A percentile compares a stretch with the other conserved stretches of the same genome.
Conservation (phyloP, 306 rosid genomes). For the Gastrolobium bilobum region DNA sequence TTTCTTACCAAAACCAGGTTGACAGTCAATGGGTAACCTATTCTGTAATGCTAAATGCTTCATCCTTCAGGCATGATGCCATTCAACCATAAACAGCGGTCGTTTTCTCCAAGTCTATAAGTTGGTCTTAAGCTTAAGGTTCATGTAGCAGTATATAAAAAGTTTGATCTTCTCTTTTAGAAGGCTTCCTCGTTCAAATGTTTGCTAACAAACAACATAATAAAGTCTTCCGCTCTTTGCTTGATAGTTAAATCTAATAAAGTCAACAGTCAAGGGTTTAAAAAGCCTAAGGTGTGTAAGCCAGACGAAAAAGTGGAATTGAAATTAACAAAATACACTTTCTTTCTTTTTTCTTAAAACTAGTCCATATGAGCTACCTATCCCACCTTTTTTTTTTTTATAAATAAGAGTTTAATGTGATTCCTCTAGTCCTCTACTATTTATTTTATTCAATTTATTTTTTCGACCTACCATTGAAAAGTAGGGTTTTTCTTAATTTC, state of each 20-base stretch:
- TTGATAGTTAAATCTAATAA: background rate
- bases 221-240: too few species aligned
- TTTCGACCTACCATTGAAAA: too few species aligned
- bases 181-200: background rate
- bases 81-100: too few species aligned
- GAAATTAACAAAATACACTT: background rate
- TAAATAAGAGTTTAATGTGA: too few species aligned
- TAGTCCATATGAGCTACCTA: background rate
- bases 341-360: background rate
- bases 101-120: too few species aligned
- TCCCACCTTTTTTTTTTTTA: background rate
- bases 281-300: background rate
- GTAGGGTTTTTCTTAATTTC: too few species aligned
- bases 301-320: background rate
- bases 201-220: background rate
- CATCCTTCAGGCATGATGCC: too few species aligned
- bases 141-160: background rate
- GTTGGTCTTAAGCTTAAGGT: too few species aligned
- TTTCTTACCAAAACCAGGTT: conserved; percentile 5
- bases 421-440: too few species aligned
- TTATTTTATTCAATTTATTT: too few species aligned
- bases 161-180: background rate
- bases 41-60: background rate
- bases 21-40: background rate
- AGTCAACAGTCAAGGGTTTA: background rate